These are phyloP conservation scores for Dendrobium catenatum DNA, from an alignment of 106 monocot genomes.

Conservation along the genomic window DNA sequence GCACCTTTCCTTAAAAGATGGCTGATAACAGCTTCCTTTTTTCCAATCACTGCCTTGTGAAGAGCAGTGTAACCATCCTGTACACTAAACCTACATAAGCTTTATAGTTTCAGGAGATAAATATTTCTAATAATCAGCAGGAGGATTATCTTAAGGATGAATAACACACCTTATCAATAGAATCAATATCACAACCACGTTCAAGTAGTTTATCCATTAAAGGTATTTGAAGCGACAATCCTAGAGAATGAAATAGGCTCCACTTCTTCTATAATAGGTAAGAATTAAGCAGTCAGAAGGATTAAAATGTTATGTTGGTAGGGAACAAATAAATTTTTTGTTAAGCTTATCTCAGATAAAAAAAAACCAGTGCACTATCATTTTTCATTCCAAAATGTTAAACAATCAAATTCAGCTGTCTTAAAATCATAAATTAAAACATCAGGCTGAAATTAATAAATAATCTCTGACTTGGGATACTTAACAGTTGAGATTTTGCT, in stretches of 20 bases:
- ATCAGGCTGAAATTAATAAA: background rate
- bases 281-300: background rate
- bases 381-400: background rate
- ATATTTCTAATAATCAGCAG: background rate
- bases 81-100: conserved; percentile 33
- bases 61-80: conserved; percentile 93
- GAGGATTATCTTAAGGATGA: background rate
- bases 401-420: background rate
- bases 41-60: conserved; percentile 84
- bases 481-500: conserved; percentile 78
- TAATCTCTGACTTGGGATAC: conserved; percentile 12
- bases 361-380: background rate
- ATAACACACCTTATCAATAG: conserved; percentile 52
- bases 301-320: background rate
- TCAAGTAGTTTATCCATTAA: conserved; percentile 81
- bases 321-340: background rate
- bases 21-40: conserved; percentile 92
- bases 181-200: conserved; percentile 59
- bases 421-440: background rate
- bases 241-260: conserved; percentile 59
- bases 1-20: conserved; percentile 90
- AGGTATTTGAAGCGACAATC: conserved; percentile 70
- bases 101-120: conserved; percentile 17
- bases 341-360: background rate
- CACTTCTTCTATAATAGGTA: conserved; percentile 61